Conservation (phyloP, 2,329 filamentous ascomycete genomes). For the Beauveria asiatica region DNA sequence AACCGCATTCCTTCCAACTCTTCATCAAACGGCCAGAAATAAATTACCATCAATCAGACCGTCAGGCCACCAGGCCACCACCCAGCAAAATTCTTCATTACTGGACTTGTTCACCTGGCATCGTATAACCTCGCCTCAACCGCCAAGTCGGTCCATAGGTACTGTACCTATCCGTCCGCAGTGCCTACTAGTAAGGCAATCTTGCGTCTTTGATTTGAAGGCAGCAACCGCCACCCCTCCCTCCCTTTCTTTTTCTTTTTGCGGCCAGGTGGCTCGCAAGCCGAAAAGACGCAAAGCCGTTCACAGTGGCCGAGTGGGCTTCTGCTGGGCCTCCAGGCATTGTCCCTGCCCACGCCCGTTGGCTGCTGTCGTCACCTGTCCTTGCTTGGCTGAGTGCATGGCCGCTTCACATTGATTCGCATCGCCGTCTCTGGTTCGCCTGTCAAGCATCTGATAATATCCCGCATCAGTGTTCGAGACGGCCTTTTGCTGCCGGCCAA, state of each 20-base stretch:
- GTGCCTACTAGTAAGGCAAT: neutral
- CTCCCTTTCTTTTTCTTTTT: too few species aligned
- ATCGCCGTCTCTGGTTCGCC: neutral
- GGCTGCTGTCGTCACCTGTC: neutral
- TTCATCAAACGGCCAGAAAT: conserved; percentile 5
- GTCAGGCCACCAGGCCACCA: neutral
- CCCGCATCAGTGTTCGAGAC: neutral
- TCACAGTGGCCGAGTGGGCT: neutral
- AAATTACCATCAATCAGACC: neutral
- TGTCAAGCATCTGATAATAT: neutral
- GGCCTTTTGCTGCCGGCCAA: neutral
- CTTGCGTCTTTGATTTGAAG: neutral
- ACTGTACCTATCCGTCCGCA: neutral
- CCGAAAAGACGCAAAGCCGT: too few species aligned
- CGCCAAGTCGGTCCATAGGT: neutral
- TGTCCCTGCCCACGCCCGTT: neutral
- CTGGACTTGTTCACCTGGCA: too few species aligned
- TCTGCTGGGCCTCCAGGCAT: neutral
- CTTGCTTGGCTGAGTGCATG: neutral
- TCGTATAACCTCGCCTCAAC: neutral
- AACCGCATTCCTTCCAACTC: neutral
- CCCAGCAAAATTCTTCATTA: neutral
- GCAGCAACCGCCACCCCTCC: neutral
- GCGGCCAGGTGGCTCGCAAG: too few species aligned
- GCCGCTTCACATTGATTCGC: neutral